phyloP scores from a whole-genome alignment of 257 asterid genomes.

The Orobanche coerulescens region DNA sequence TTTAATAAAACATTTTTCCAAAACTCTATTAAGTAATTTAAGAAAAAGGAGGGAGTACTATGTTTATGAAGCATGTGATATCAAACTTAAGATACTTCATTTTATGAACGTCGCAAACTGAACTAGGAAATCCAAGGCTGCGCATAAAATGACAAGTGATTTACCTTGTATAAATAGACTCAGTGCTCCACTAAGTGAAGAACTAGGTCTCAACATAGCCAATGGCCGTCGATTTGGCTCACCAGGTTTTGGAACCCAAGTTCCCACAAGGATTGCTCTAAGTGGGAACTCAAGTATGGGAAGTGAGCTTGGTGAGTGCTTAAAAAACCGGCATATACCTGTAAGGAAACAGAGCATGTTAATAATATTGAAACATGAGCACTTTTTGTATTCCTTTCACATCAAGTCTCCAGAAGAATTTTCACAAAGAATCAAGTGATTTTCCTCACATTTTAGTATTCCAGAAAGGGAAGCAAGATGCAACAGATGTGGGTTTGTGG shows the following conservation, averaged over 20 bases:
- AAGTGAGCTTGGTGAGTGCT: constrained; percentile 64
- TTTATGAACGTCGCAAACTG: background rate
- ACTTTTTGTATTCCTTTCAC: background rate
- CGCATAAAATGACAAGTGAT: background rate
- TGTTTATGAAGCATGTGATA: background rate
- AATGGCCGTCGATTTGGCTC: constrained; percentile 63
- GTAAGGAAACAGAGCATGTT: constrained; percentile 24
- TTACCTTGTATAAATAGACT: constrained; percentile 82
- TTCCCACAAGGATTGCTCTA: constrained; percentile 60
- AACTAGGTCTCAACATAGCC: constrained; percentile 76
- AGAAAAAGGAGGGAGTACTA: background rate
- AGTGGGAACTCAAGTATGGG: constrained; percentile 72
- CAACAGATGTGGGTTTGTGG: constrained; percentile 62
- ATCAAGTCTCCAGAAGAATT: background rate
- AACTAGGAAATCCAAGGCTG: background rate
- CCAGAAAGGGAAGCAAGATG: constrained; percentile 90
- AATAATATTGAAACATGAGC: background rate
- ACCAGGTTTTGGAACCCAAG: constrained; percentile 90
- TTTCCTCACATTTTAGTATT: constrained; percentile 60
- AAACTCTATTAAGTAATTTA: no score
- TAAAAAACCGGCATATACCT: constrained; percentile 82
- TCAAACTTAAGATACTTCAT: background rate
- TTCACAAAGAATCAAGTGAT: no score
- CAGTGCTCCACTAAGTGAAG: constrained; percentile 74
- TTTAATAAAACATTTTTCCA: no score